Base-by-base conservation (phyloP, 2,329 filamentous ascomycete genomes). In the Fusarium chuoi region DNA sequence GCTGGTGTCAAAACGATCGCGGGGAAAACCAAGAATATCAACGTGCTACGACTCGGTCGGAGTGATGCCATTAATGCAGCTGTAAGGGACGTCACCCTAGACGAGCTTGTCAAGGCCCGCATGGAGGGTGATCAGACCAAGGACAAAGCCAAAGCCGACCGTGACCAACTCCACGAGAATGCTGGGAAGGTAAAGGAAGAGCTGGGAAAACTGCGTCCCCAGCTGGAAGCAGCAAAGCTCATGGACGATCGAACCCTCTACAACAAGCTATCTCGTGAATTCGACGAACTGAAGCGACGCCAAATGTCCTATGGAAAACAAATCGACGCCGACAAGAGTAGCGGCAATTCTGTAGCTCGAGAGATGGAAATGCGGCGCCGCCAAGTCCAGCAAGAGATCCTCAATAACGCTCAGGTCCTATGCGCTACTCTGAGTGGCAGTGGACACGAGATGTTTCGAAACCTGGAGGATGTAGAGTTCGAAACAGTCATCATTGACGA, bases 401-500 rank as follows among this genome's bases (percentile, higher is more conserved):
- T 99, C 51, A 93, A 97, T 79, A 91, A 92, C 30, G 94, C 96
- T 5, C 94, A 99, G 83, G 93, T 99, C 58, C 90, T 99, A 36
- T 99, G 96, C 82, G 94, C 96, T 46, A 99, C 96, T 1, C 90
- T 99, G 62, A 98, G 95, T 81, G 96, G 96, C 78, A 96, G 93
- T 82, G 96, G 96, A 7, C 97, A 99, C 79, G 96, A 99, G 75
- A 97, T 98, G 91, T 98, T 99, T 85, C 94, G 96, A 82, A 93
- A 92, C 77, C 85, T 99, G 63, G 96, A 94, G 63, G 95, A 94
- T 77, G 94, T 99, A 58, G 96, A 99, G 82, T 99, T 99, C 76
- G 96, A 99, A 83, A 98, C 96, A 0, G 96, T 99, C 74, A 94
- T 99, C 76, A 98, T 99, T 73, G 96, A 99, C 78, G 96, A 99